A percentile compares a stretch with the other conserved stretches of the same genome.
phyloP scores from a whole-genome alignment of 2,329 filamentous ascomycete species.

The Cryphonectria carpinicola region DNA sequence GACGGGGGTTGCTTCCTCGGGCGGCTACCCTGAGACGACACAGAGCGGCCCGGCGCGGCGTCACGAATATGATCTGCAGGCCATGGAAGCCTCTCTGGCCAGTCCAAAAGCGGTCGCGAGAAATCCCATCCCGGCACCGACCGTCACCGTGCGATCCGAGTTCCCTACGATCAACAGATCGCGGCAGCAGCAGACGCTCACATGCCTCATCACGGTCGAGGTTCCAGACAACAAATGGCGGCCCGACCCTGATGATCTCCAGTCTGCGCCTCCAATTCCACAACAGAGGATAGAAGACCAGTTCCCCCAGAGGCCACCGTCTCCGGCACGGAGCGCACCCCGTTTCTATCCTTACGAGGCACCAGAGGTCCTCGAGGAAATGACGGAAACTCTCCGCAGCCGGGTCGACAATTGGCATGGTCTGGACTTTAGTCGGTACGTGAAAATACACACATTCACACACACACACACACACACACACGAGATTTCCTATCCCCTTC shows the following conservation, averaged over 20 bases:
- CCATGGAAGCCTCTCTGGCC: constrained; percentile 85
- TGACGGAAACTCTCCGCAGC: constrained; percentile 80
- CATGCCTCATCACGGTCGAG: constrained; percentile 91
- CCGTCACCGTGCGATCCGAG: constrained; percentile 93
- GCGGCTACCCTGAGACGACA: constrained; percentile 77
- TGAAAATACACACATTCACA: constrained; percentile 54
- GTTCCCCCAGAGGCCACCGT: constrained; percentile 57
- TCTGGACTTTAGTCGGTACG: constrained; percentile 75
- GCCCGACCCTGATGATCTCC: constrained; percentile 80
- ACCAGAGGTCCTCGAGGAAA: constrained; percentile 76
- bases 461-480: too few relatives aligned
- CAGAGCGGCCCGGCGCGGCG: constrained; percentile 69
- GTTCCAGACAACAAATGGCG: constrained; percentile 92
- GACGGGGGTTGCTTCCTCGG: constrained; percentile 72
- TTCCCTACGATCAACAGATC: constrained; percentile 93
- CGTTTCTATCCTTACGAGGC: constrained; percentile 75
- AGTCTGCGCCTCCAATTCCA: constrained; percentile 50
- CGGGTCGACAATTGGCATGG: constrained; percentile 99
- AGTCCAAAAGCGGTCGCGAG: constrained; percentile 73
- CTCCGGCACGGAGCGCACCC: constrained; percentile 57
- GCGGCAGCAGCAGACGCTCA: constrained; percentile 91
- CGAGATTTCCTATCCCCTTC: constrained; percentile 42
- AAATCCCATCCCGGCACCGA: constrained; percentile 88
- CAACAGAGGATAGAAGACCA: constrained; percentile 56
- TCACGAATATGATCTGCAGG: constrained; percentile 94